phyloP scores from a whole-genome alignment of 2,329 filamentous ascomycete species.

The Penicillium concentricum region DNA sequence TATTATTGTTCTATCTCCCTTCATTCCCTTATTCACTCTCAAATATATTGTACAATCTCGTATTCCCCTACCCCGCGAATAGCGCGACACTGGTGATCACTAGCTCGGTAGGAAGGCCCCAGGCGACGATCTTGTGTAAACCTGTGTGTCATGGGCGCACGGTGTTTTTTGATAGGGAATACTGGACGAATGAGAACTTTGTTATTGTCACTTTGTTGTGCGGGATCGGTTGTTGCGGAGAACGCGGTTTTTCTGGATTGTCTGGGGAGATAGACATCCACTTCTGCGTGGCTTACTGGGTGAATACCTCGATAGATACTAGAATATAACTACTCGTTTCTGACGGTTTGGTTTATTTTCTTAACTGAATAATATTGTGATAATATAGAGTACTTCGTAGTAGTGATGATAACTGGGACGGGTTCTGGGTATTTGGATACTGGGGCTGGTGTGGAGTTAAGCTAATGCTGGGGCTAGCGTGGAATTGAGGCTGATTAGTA shows the following conservation, averaged over 20 bases:
- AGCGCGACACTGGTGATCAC: background rate
- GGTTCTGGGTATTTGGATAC: too few species aligned
- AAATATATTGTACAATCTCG: background rate
- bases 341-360: background rate
- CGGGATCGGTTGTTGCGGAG: background rate
- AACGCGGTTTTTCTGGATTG: background rate
- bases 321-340: background rate
- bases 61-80: background rate
- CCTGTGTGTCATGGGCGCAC: background rate
- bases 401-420: background rate
- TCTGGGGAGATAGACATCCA: background rate
- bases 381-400: background rate
- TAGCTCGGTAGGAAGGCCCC: background rate
- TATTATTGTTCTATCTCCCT: background rate
- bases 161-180: background rate
- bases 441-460: background rate
- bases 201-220: background rate
- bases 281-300: background rate
- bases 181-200: background rate
- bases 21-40: background rate
- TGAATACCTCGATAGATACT: background rate
- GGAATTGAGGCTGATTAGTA: background rate
- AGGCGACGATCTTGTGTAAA: background rate
- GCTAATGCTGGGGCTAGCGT: background rate
- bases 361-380: background rate